Conservation (phyloP, 352 stramenopile species). For the Aphanomyces astaci region DNA sequence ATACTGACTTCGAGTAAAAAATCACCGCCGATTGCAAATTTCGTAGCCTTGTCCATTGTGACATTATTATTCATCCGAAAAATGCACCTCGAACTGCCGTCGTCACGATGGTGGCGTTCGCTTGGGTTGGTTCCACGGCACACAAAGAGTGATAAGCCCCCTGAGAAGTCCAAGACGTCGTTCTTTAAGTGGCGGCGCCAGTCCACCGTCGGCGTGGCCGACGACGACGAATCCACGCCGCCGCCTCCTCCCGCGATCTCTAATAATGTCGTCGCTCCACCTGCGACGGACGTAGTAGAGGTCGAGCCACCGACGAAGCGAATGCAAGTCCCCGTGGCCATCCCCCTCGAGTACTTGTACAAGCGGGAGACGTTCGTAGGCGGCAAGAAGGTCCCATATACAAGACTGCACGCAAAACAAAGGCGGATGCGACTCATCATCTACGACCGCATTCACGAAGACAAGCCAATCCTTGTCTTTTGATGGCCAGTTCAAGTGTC, state of each 20-base stretch:
- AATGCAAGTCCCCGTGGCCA: not conserved
- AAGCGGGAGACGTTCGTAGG: slow-evolving; percentile 1
- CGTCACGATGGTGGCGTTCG: not conserved
- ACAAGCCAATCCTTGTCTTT: not conserved
- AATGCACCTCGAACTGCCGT: not conserved
- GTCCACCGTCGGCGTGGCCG: not conserved
- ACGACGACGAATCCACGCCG: not conserved
- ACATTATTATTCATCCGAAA: too few relatives aligned
- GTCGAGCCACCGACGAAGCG: not conserved
- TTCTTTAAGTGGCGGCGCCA: not conserved
- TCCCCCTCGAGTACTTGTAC: slow-evolving; percentile 10
- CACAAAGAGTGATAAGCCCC: too few relatives aligned
- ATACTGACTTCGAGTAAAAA: too few relatives aligned
- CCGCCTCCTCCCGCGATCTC: not conserved
- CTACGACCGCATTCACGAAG: slow-evolving; percentile 18
- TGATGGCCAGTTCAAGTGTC: not conserved
- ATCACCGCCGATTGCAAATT: too few relatives aligned
- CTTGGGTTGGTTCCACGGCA: not conserved
- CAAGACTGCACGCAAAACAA: not conserved
- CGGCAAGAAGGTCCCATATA: slow-evolving; percentile 18
- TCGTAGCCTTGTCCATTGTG: too few relatives aligned
- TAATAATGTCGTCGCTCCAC: too few relatives aligned
- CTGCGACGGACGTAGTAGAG: too few relatives aligned
- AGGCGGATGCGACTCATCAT: slow-evolving; percentile 3
- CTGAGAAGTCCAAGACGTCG: not conserved